Conservation (phyloP, 2,329 filamentous ascomycete species). For the Neocucurbitaria cava region DNA sequence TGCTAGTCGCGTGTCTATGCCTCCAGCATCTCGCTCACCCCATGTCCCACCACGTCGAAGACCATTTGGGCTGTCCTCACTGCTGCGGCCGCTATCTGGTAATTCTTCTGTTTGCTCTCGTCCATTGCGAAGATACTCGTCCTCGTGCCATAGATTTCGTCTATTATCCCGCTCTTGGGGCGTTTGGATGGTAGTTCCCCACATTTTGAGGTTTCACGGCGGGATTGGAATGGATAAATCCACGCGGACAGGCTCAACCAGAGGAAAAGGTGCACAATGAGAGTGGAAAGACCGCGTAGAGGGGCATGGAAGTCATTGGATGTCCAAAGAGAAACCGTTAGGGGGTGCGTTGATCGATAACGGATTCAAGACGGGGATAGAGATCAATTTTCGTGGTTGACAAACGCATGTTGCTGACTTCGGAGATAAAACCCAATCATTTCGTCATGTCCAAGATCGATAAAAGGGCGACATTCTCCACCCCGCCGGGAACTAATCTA, state of each 20-base stretch:
- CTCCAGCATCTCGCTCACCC: constrained; percentile 67
- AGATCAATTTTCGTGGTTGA: constrained; percentile 9
- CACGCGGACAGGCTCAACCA: background rate
- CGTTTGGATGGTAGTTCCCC: constrained; percentile 25
- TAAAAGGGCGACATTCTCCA: constrained; percentile 7
- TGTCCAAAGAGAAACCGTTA: background rate
- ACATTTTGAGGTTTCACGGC: constrained; percentile 23
- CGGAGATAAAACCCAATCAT: constrained; percentile 21
- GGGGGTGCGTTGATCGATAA: background rate
- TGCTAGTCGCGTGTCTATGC: constrained; percentile 59
- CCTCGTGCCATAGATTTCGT: constrained; percentile 47
- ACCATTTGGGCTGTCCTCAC: constrained; percentile 31
- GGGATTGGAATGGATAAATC: background rate
- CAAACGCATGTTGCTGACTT: constrained; percentile 17
- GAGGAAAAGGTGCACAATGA: background rate
- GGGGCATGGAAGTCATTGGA: background rate
- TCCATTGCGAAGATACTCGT: constrained; percentile 25
- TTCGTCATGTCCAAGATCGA: constrained; percentile 21
- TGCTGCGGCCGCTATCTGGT: constrained; percentile 22
- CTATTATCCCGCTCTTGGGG: constrained; percentile 29
- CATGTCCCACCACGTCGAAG: constrained; percentile 58
- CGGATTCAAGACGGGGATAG: constrained; percentile 1
- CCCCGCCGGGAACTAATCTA: background rate
- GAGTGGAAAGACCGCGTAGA: background rate
- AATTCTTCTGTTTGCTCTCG: constrained; percentile 20